Evolutionary conservation across 345 rosid species (phyloP), one percentile per base, ranked within the genome.

Genomic region (Acer campestre): DNA sequence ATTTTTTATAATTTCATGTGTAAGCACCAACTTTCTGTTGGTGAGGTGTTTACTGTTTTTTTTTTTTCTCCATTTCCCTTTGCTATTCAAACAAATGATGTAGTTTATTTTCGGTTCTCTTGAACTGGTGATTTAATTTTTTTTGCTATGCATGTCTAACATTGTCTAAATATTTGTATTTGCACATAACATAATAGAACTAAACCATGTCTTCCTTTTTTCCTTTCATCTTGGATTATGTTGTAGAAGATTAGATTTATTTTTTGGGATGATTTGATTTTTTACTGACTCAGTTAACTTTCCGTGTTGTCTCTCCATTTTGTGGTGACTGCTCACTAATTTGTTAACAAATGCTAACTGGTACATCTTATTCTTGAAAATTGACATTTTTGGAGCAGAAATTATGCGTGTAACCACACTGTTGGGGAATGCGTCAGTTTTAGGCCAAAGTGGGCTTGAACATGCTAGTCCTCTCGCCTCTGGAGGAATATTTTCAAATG

Each of bases 401-500:
- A 95, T 95, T 80, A 85, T 90, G 95, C 97, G 95, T 92, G 98
- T 95, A 90, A 95, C 98, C 75, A 87, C 97, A 75, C 91, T 92
- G 86, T 92, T 96, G 98, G 97, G 88, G 98, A 94, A 94, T 92
- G 99, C 99, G 20, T 91, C 97, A 88, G 92, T 92, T 90, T 87
- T 96, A 86, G 94, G 99, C 85, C 98, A 91, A 91, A 92, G 89
- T 91, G 95, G 94, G 88, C 87, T 94, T 90, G 98, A 94, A 85
- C 97, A 89, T 86, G 94, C 89, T 87, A 92, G 91, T 90, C 94
- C 97, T 88, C 86, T 92, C 89, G 78, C 94, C 82, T 86, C 96
- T 58, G 94, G 97, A 92, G 95, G 99, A 86, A 87, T 88, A 63
- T 91, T 85, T 88, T 93, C 94, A 84, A 94, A 96, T 85, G 90